Evolutionary conservation across 2,329 filamentous ascomycete species (phyloP).

Genomic region (Orbilia ellipsospora): DNA sequence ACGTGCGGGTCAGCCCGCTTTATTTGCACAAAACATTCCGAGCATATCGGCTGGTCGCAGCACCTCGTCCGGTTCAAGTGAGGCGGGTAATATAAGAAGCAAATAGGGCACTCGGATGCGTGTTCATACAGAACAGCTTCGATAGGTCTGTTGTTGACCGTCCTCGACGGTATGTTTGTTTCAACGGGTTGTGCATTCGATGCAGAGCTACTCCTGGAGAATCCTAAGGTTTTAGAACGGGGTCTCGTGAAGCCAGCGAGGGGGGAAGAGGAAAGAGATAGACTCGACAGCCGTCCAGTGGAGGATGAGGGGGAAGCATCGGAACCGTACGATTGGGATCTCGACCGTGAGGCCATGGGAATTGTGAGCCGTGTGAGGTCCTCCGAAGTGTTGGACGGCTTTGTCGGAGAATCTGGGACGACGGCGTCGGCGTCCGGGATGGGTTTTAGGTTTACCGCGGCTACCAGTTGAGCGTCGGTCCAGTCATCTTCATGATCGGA

Average conservation of each 20-base stretch:
- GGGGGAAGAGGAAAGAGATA: slow-evolving; percentile 64
- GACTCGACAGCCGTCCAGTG: slow-evolving; percentile 64
- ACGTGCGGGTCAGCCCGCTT: slow-evolving; percentile 92
- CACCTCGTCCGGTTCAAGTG: slow-evolving; percentile 94
- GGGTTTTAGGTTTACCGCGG: slow-evolving; percentile 83
- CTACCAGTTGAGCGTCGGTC: slow-evolving; percentile 95
- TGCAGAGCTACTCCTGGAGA: slow-evolving; percentile 66
- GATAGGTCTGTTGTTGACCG: slow-evolving; percentile 84
- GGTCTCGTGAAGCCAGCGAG: slow-evolving; percentile 71
- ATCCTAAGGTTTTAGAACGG: slow-evolving; percentile 88
- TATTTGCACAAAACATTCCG: slow-evolving; percentile 98
- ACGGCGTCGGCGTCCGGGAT: slow-evolving; percentile 82
- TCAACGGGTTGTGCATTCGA: slow-evolving; percentile 57
- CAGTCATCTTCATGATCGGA: slow-evolving; percentile 88
- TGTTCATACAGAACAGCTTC: slow-evolving; percentile 96
- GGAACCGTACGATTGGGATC: slow-evolving; percentile 82
- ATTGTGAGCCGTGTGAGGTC: slow-evolving; percentile 78
- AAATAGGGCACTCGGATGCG: slow-evolving; percentile 90
- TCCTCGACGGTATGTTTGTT: slow-evolving; percentile 57
- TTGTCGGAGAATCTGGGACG: slow-evolving; percentile 71
- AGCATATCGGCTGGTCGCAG: slow-evolving; percentile 96
- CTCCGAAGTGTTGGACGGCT: slow-evolving; percentile 68
- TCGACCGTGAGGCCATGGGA: slow-evolving; percentile 73
- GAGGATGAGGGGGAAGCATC: slow-evolving; percentile 72
- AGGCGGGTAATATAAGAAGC: slow-evolving; percentile 93